A percentile compares a stretch with the other conserved stretches of the same genome.
Conservation (phyloP, 2,329 filamentous ascomycete species). For the Sclerotinia spermophila region DNA sequence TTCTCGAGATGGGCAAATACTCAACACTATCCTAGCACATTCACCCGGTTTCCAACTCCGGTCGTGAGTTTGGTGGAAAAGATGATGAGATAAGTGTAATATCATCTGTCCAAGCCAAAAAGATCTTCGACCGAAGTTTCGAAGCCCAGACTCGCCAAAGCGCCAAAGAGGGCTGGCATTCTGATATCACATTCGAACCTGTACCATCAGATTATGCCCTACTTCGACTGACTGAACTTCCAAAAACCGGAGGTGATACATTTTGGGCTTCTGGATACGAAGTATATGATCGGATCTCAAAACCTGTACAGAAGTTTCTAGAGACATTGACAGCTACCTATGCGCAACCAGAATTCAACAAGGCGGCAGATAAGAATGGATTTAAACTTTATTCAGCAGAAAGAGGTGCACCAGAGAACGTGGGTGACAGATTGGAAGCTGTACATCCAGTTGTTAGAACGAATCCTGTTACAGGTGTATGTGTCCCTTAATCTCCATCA, state of each 20-base stretch:
- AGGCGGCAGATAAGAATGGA: conserved; percentile 45
- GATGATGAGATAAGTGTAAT: conserved; percentile 64
- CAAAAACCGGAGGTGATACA: conserved; percentile 44
- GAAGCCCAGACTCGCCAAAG: conserved; percentile 45
- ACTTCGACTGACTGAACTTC: conserved; percentile 32
- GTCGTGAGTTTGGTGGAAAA: conserved; percentile 49
- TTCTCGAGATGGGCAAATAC: background rate
- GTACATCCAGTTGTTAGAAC: conserved; percentile 54
- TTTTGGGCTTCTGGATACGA: conserved; percentile 67
- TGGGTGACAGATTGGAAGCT: conserved; percentile 46
- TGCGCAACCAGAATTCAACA: conserved; percentile 48
- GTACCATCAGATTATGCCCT: conserved; percentile 61
- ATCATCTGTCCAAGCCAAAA: conserved; percentile 52
- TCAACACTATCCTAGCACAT: conserved; percentile 45
- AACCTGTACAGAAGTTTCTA: conserved; percentile 53
- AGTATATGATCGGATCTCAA: conserved; percentile 60
- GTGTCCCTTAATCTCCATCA: background rate
- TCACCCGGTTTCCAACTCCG: conserved; percentile 54
- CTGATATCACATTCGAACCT: conserved; percentile 63
- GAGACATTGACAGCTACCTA: conserved; percentile 55
- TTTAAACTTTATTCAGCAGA: conserved; percentile 45
- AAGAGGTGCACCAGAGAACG: conserved; percentile 49
- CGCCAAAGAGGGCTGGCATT: conserved; percentile 52
- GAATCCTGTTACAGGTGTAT: conserved; percentile 51
- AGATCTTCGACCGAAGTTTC: conserved; percentile 45